phyloP scores from a whole-genome alignment of 495 filamentous ascomycete species.

The Tuber indicum region DNA sequence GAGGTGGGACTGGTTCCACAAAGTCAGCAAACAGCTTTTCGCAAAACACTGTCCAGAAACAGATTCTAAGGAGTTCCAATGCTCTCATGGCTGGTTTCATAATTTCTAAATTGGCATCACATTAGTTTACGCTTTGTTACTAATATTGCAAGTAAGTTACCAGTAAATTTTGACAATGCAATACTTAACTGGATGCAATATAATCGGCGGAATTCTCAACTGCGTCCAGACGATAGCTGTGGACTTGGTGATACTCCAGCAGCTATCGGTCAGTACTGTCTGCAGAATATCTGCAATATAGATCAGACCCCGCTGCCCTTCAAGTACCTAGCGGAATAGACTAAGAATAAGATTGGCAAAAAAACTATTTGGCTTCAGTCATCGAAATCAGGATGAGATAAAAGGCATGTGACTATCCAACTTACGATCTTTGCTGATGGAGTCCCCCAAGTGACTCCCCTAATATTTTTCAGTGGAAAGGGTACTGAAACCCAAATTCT shows the following conservation, averaged over 20 bases:
- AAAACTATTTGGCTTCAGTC: not conserved
- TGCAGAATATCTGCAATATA: not conserved
- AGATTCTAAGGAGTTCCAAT: not conserved
- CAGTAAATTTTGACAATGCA: not conserved
- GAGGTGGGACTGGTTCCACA: not conserved
- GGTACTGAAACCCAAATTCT: not conserved
- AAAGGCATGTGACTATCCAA: slow-evolving; percentile 1
- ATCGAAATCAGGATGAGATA: slow-evolving; percentile 4
- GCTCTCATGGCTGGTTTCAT: slow-evolving; percentile 12
- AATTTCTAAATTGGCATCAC: slow-evolving; percentile 7
- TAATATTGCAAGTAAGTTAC: slow-evolving; percentile 9
- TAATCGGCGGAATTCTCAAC: slow-evolving; percentile 9
- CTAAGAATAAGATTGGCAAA: not conserved
- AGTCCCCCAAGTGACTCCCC: not conserved
- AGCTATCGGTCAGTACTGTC: not conserved
- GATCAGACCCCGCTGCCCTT: no score
- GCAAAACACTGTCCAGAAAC: not conserved
- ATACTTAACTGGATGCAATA: slow-evolving; percentile 10
- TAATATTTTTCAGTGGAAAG: slow-evolving; percentile 7
- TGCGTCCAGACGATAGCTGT: not conserved
- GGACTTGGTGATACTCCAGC: not conserved
- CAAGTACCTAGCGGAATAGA: not conserved
- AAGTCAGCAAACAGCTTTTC: not conserved
- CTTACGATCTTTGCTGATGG: slow-evolving; percentile 5
- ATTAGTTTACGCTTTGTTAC: slow-evolving; percentile 15